phyloP scores from a whole-genome alignment of 2,329 filamentous ascomycete genomes.

The Sporothrix brunneoviolacea region DNA sequence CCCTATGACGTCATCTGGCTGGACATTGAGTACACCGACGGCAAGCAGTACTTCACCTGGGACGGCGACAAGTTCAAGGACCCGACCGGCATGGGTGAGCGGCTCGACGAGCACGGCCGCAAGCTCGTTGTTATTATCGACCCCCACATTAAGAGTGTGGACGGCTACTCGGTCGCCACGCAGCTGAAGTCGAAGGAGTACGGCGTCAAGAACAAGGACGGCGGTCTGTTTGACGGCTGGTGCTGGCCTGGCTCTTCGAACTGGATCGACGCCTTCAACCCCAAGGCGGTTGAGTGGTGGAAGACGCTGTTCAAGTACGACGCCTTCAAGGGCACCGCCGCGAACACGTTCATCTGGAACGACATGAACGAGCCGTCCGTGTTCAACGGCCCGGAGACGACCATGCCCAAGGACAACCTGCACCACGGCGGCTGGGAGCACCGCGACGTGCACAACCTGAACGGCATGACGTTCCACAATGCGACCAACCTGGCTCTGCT shows the following conservation, averaged over 20 bases:
- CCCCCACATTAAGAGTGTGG: slow-evolving; percentile 92
- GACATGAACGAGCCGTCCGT: slow-evolving; percentile 99
- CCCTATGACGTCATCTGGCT: slow-evolving; percentile 99
- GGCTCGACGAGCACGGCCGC: slow-evolving; percentile 75
- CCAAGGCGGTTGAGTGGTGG: slow-evolving; percentile 90
- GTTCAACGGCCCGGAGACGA: slow-evolving; percentile 96
- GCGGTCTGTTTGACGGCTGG: slow-evolving; percentile 87
- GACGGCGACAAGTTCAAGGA: slow-evolving; percentile 83
- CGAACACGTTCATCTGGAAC: slow-evolving; percentile 95
- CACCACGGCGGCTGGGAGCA: slow-evolving; percentile 93
- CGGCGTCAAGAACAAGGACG: slow-evolving; percentile 84
- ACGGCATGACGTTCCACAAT: slow-evolving; percentile 92
- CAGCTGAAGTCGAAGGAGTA: slow-evolving; percentile 79
- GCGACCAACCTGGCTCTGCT: slow-evolving; percentile 82
- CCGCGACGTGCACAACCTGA: slow-evolving; percentile 90
- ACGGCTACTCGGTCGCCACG: slow-evolving; percentile 67
- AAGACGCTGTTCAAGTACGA: slow-evolving; percentile 79
- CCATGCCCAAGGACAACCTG: slow-evolving; percentile 97
- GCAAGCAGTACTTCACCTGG: slow-evolving; percentile 98
- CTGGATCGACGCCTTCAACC: slow-evolving; percentile 95
- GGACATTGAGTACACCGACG: slow-evolving; percentile 94
- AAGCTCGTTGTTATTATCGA: slow-evolving; percentile 95
- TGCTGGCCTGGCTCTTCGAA: slow-evolving; percentile 97
- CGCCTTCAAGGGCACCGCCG: slow-evolving; percentile 74
- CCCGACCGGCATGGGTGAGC: slow-evolving; percentile 79